Percentiles rank a stretch among this genome's conserved stretches.
phyloP scores from a whole-genome alignment of 2,329 filamentous ascomycete genomes.

The Beauveria australis region DNA sequence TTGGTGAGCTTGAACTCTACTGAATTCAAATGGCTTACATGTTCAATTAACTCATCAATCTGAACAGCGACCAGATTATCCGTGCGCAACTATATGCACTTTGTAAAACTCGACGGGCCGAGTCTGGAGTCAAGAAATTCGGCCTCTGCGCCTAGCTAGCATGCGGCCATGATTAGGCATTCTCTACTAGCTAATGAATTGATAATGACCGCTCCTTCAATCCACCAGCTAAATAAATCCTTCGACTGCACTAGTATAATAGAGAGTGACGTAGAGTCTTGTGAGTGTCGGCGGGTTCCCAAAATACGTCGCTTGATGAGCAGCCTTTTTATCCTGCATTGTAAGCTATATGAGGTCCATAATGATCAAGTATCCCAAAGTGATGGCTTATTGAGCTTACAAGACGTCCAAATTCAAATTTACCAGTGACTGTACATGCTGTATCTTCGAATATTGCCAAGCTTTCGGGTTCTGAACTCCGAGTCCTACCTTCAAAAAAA shows the following conservation, averaged over 20 bases:
- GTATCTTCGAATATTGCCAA: background rate
- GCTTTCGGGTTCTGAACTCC: background rate
- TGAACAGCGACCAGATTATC: background rate
- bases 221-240: background rate
- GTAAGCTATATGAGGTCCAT: background rate
- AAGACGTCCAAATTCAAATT: background rate
- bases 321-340: background rate
- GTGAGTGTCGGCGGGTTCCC: background rate
- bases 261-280: background rate
- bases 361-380: background rate
- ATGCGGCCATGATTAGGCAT: background rate
- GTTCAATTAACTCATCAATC: background rate
- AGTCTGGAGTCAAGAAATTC: background rate
- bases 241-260: background rate
- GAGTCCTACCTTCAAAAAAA: background rate
- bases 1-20: background rate
- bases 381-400: background rate
- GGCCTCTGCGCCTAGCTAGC: background rate
- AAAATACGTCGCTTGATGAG: background rate
- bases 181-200: background rate
- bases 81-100: background rate
- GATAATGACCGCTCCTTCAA: background rate
- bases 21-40: background rate
- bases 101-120: background rate
- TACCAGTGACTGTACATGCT: background rate